These are phyloP conservation scores for Pouteria glomerata DNA, from an alignment of 148 eudicot species.

Conservation along the genomic window DNA sequence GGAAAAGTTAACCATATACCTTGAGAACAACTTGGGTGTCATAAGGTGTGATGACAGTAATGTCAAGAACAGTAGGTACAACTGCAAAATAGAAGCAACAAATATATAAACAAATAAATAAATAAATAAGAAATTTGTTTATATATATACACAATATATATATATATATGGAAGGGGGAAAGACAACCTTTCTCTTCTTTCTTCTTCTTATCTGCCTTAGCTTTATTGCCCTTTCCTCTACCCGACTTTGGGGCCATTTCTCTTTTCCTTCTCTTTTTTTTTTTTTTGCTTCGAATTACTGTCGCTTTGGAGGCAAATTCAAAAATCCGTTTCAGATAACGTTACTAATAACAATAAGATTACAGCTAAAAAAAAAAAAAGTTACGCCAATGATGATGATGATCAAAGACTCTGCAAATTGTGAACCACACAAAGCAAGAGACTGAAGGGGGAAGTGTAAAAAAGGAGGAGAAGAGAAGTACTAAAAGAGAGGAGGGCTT, in stretches of 20 bases:
- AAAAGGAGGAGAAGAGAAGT: neutral
- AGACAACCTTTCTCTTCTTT: constrained; percentile 77
- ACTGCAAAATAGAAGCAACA: constrained; percentile 38
- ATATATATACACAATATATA: no score
- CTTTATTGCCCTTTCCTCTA: constrained; percentile 59
- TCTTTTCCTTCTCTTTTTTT: neutral
- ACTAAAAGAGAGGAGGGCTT: neutral
- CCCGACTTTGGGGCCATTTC: constrained; percentile 94
- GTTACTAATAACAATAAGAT: neutral
- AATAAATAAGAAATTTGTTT: neutral
- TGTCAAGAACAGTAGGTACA: constrained; percentile 81
- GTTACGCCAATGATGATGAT: neutral
- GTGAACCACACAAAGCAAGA: neutral
- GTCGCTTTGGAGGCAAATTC: constrained; percentile 13
- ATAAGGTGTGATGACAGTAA: constrained; percentile 74
- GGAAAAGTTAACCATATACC: constrained; percentile 35
- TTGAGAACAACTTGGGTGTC: constrained; percentile 78
- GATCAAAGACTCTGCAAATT: neutral
- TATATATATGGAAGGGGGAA: no score
- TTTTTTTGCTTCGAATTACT: neutral
- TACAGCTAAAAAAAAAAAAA: neutral
- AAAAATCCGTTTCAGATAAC: constrained; percentile 12
- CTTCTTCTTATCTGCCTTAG: constrained; percentile 77
- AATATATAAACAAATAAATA: neutral
- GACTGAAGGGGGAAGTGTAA: neutral